A percentile compares a stretch with the other conserved stretches of the same genome.
phyloP scores from a whole-genome alignment of 352 stramenopile species.

The Pythium insidiosum region DNA sequence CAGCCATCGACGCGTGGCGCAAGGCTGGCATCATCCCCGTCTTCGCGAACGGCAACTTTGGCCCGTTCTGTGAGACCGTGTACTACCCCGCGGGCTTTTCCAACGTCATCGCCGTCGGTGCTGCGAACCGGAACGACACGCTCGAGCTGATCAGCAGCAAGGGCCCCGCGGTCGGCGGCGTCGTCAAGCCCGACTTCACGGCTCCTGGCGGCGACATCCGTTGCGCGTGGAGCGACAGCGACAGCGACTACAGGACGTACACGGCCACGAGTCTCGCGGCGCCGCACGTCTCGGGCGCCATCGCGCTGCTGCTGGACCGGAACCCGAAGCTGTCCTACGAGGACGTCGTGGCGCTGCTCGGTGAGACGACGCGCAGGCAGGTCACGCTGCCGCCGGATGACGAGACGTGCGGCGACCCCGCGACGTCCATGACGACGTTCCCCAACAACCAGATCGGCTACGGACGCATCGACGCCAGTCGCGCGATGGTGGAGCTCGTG shows the following conservation, averaged over 20 bases:
- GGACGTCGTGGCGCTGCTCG: slow-evolving; percentile 22
- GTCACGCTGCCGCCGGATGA: slow-evolving; percentile 4
- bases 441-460: slow-evolving; percentile 55
- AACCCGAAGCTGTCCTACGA: slow-evolving; percentile 14
- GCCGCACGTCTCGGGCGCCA: slow-evolving; percentile 26
- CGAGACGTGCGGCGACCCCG: slow-evolving; percentile 5
- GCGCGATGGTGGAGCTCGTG: not conserved
- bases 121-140: slow-evolving; percentile 25
- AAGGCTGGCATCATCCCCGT: slow-evolving; percentile 44
- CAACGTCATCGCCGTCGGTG: slow-evolving; percentile 33
- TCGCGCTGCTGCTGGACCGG: slow-evolving; percentile 26
- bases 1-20: slow-evolving; percentile 32
- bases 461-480: slow-evolving; percentile 28
- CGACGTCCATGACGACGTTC: slow-evolving; percentile 14
- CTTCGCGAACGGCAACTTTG: slow-evolving; percentile 41
- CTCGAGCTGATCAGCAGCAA: slow-evolving; percentile 22
- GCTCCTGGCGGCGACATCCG: slow-evolving; percentile 24
- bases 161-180: slow-evolving; percentile 24
- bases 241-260: slow-evolving; percentile 10
- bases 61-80: slow-evolving; percentile 30
- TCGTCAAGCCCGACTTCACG: slow-evolving; percentile 36
- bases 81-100: slow-evolving; percentile 23
- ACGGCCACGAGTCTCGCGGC: slow-evolving; percentile 30
- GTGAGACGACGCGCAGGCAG: slow-evolving; percentile 2
- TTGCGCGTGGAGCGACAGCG: slow-evolving; percentile 2